Base-by-base conservation (phyloP, 1,284 basidiomycete species). In the Cutaneotrichosporon cutaneum region DNA sequence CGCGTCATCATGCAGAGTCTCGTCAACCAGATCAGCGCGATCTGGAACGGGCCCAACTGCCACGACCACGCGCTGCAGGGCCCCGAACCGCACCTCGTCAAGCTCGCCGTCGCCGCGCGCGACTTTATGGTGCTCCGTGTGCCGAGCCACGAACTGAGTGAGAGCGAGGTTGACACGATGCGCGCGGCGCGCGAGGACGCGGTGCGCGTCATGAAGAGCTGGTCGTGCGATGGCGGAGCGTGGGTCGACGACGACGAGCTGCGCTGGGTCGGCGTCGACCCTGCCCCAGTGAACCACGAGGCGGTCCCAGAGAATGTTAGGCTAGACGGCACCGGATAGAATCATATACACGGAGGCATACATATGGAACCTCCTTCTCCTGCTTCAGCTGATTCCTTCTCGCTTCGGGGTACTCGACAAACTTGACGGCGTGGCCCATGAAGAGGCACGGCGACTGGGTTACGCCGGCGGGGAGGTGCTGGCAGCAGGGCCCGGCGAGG, bases 161-260 rank as follows among this genome's bases (percentile, higher is more conserved):
- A 66, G 2, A n/a, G 24, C 6, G 78, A 80, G 62, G 24, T 59
- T 16, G 63, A 69, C 22, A 68, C 85, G 71, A 89, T 95, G 86
- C 82, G 85, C 8, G 87, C 89, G 71, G 84, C 86, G 14, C 85
- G 87, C 27, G 82, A 84, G 59, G 86, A 92, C 76, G 86, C 86
- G n/a, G 85, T 88, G 60, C 72, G 79, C 14, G 79, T 89, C 54
- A 92, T 88, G 53, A 53, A 39, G 30, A 56, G 54, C 33, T 78
- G 75, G 75, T 64, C 64, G 21, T 59, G 66, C 35, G 22, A 68
- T 56, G 72, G 72, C 0, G 74, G 76, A 2, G 61, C 68, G 14
- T 72, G 67, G 68, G 60, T 73, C 7, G 54, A 61, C 18, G 64
- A 65, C 8, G 63, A 51, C 3, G 51, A 61, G 55, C 52, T 51